phyloP scores from a whole-genome alignment of 1,139 yeast genomes.

The Groenewaldozyma sp. region DNA sequence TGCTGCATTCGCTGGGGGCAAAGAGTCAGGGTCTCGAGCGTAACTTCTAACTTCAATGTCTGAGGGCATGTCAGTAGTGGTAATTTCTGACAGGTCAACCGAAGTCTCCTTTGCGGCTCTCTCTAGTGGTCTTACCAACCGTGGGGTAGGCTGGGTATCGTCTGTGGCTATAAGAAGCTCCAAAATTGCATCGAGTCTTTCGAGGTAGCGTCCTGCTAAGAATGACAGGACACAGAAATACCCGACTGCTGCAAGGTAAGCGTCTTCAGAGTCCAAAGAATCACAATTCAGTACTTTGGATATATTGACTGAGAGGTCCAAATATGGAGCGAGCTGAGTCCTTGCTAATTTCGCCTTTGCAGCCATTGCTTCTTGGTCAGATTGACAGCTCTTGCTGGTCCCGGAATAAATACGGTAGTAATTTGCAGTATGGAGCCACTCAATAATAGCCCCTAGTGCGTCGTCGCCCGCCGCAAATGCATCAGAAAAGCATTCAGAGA shows the following conservation, averaged over 20 bases:
- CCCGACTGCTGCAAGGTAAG: neutral
- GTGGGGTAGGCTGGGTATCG: constrained; percentile 14
- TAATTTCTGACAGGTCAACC: neutral
- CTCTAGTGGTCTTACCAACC: constrained; percentile 12
- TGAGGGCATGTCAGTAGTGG: neutral
- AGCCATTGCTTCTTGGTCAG: neutral
- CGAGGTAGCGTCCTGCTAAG: neutral
- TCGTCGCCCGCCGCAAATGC: constrained; percentile 4
- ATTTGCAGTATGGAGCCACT: constrained; percentile 15
- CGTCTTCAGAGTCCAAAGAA: neutral
- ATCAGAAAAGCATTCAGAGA: neutral
- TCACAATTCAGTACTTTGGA: neutral
- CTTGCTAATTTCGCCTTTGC: neutral
- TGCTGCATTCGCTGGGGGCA: constrained; percentile 23
- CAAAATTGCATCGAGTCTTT: constrained; percentile 8
- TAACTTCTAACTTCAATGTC: neutral
- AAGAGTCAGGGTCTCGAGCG: constrained; percentile 26
- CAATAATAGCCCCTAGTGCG: constrained; percentile 10
- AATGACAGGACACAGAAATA: neutral
- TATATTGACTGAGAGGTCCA: neutral
- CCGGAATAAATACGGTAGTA: constrained; percentile 9
- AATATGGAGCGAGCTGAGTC: neutral
- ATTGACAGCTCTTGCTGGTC: neutral
- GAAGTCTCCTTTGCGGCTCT: constrained; percentile 9
- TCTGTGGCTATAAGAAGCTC: constrained; percentile 9